Evolutionary conservation across 805 yeast genomes (phyloP).

Genomic region (Wickerhamomyces chaumierensis): DNA sequence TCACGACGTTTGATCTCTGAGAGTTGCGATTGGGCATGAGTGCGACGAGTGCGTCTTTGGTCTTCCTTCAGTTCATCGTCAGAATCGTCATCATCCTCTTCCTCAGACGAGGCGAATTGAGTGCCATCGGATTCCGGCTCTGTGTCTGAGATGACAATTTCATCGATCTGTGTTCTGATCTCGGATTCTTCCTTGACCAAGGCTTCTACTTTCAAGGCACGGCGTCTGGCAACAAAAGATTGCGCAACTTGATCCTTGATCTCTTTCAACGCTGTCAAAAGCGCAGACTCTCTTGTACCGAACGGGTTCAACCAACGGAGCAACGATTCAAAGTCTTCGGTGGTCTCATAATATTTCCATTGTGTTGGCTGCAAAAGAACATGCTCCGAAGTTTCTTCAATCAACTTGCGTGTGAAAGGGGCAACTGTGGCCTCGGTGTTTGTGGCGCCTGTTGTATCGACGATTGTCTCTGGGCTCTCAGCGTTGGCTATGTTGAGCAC

Average conservation of each 20-base stretch:
- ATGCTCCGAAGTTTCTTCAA: conserved; percentile 58
- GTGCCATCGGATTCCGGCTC: too few species aligned
- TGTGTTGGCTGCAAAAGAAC: conserved; percentile 37
- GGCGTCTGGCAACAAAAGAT: conserved; percentile 49
- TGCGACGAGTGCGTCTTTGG: conserved; percentile 18
- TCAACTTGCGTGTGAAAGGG: conserved; percentile 41
- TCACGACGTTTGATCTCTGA: conserved; percentile 10
- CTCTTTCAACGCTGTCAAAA: conserved; percentile 48
- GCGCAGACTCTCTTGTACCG: conserved; percentile 61
- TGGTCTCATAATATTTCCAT: conserved; percentile 65
- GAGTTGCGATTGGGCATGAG: conserved; percentile 14
- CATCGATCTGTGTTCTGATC: conserved; percentile 28
- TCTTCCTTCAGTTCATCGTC: conserved; percentile 12
- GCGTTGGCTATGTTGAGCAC: not conserved
- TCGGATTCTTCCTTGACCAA: conserved; percentile 31
- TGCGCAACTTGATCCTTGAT: conserved; percentile 40
- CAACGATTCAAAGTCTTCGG: conserved; percentile 44
- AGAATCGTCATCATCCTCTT: conserved; percentile 4
- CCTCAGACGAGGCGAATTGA: not conserved
- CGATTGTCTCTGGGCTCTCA: not conserved
- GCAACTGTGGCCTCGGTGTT: conserved; percentile 23
- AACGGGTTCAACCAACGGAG: conserved; percentile 60
- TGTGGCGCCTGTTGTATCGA: conserved; percentile 21
- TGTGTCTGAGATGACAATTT: conserved; percentile 23
- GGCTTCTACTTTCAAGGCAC: conserved; percentile 35